Conservation (phyloP, 768 basidiomycete genomes). For the Boletus sp. region DNA sequence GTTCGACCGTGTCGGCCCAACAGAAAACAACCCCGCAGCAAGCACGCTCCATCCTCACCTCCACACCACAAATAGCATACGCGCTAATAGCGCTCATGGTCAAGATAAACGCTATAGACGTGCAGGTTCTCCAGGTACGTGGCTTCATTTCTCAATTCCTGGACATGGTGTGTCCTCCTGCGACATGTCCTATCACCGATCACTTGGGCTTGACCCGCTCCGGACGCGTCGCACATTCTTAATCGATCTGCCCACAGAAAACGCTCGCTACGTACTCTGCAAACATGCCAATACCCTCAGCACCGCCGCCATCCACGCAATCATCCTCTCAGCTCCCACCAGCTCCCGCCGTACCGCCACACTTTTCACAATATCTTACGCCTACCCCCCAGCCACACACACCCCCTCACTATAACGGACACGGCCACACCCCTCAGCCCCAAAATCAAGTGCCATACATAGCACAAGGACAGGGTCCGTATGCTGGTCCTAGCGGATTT, state of each 20-base stretch:
- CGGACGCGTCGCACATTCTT: not conserved
- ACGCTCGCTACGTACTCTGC: constrained; percentile 53
- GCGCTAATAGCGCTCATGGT: constrained; percentile 77
- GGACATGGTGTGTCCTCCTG: not conserved
- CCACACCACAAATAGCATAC: constrained; percentile 73
- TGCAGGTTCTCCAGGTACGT: constrained; percentile 71
- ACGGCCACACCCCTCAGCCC: constrained; percentile 26
- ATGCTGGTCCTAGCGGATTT: constrained; percentile 15
- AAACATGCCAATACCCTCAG: constrained; percentile 17
- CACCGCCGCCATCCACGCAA: constrained; percentile 15
- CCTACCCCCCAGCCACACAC: constrained; percentile 34
- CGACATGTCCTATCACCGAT: not conserved
- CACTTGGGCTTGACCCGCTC: not conserved
- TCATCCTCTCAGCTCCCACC: constrained; percentile 25
- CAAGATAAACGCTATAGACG: constrained; percentile 67
- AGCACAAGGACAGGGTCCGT: constrained; percentile 19
- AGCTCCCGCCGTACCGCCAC: constrained; percentile 47
- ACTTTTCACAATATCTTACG: constrained; percentile 34
- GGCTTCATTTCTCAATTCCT: not conserved
- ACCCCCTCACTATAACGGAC: constrained; percentile 30
- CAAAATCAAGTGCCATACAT: constrained; percentile 18
- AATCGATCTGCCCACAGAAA: constrained; percentile 41
- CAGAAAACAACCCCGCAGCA: constrained; percentile 76
- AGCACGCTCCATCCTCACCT: constrained; percentile 63
- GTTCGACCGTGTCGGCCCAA: not conserved